Conservation (phyloP, 2,329 filamentous ascomycete species). For the Raffaelea ambrosiae region DNA sequence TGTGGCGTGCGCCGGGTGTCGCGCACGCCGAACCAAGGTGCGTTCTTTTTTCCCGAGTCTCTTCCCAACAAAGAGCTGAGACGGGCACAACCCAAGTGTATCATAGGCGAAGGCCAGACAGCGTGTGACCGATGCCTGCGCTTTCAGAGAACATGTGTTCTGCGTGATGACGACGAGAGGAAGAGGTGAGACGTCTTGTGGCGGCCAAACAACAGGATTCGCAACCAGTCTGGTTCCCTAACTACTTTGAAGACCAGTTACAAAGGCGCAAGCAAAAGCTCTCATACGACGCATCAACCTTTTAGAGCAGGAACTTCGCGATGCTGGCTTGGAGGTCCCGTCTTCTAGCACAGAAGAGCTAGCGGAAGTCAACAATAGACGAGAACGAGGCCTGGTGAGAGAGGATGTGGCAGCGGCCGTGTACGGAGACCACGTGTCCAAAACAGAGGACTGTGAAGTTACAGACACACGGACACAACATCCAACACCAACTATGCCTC, state of each 20-base stretch:
- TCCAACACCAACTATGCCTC: too few species aligned
- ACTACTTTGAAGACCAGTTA: conserved; percentile 7
- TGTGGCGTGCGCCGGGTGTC: conserved; percentile 9
- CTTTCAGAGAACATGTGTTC: neutral
- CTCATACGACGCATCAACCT: conserved; percentile 4
- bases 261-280: conserved; percentile 7
- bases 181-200: conserved; percentile 2
- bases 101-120: conserved; percentile 6
- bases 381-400: conserved; percentile 5
- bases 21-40: conserved; percentile 8
- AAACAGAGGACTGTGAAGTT: too few species aligned
- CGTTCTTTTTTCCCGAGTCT: too few species aligned
- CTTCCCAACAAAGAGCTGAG: too few species aligned
- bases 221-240: too few species aligned
- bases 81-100: too few species aligned
- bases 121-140: conserved; percentile 7
- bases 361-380: neutral
- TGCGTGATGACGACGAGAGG: conserved; percentile 9
- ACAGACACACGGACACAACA: too few species aligned
- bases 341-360: too few species aligned
- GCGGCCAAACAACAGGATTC: too few species aligned
- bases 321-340: too few species aligned
- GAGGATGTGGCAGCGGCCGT: too few species aligned
- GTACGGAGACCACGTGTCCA: too few species aligned
- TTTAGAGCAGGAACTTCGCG: conserved; percentile 3